These are phyloP conservation scores for Liriodendron chinense DNA, from an alignment of 164 flowering plant genomes.

Conservation along the genomic window DNA sequence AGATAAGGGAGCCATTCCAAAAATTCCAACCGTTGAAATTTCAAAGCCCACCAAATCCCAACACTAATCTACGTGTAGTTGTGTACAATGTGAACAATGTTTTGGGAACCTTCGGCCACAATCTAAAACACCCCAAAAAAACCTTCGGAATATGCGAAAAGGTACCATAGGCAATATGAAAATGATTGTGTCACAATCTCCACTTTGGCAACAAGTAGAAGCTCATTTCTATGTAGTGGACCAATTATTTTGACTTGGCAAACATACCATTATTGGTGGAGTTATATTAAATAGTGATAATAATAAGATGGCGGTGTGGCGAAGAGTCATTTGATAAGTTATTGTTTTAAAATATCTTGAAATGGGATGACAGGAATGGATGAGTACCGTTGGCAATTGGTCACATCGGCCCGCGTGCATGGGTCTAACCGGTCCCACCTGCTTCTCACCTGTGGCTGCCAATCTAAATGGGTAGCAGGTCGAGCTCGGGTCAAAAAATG, in stretches of 20 bases:
- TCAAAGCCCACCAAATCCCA: neutral
- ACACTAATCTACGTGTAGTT: neutral
- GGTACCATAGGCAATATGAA: slow-evolving; percentile 5
- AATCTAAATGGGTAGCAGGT: neutral
- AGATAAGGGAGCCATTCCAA: neutral
- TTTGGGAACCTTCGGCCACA: neutral
- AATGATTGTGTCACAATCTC: neutral
- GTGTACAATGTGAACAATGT: neutral
- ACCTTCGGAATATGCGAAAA: slow-evolving; percentile 6
- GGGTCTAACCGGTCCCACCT: too few species aligned
- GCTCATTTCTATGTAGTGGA: too few species aligned
- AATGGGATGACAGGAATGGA: neutral
- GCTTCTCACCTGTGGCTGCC: neutral
- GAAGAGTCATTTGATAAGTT: neutral
- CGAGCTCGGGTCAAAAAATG: neutral
- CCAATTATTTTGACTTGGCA: neutral
- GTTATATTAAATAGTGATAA: neutral
- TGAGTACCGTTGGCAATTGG: too few species aligned
- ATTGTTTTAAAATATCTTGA: too few species aligned
- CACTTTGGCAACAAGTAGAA: too few species aligned
- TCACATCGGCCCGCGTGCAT: neutral
- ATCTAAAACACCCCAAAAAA: neutral
- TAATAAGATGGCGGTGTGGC: neutral
- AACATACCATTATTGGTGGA: neutral
- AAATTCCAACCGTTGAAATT: neutral